phyloP scores from a whole-genome alignment of 2,329 filamentous ascomycete genomes.

The Ophiostoma novo-ulmi region DNA sequence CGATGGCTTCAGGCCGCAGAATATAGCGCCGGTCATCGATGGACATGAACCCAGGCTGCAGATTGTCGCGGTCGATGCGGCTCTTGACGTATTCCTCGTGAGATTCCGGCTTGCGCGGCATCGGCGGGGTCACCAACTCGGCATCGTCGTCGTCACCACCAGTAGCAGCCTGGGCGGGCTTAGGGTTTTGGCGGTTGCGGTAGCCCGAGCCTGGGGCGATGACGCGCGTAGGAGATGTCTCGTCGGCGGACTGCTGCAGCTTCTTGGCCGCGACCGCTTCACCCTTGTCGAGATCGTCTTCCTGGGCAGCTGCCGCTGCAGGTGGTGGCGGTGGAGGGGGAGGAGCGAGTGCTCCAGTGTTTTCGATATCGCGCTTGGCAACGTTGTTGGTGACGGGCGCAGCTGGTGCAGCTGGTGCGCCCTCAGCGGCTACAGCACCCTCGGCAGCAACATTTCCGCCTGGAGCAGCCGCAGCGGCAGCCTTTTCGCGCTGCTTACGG shows the following conservation, averaged over 20 bases:
- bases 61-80: constrained; percentile 40
- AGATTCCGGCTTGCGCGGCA: constrained; percentile 41
- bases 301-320: background rate
- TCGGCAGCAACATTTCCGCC: background rate
- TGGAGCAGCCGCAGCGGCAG: background rate
- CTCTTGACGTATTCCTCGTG: constrained; percentile 51
- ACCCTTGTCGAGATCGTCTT: background rate
- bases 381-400: background rate
- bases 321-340: background rate
- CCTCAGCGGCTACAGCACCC: background rate
- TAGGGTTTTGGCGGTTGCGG: background rate
- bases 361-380: background rate
- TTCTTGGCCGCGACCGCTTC: background rate
- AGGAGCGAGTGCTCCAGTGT: background rate
- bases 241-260: constrained; percentile 1
- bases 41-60: constrained; percentile 49
- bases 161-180: background rate
- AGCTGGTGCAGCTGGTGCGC: too few relatives aligned
- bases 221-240: background rate
- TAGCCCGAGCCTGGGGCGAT: background rate
- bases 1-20: constrained; percentile 75
- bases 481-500: background rate
- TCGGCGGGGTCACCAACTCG: constrained; percentile 31
- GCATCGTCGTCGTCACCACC: background rate
- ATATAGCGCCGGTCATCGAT: constrained; percentile 51